Base-by-base conservation (phyloP, 2,329 filamentous ascomycete species). In the Colletotrichum sojae region DNA sequence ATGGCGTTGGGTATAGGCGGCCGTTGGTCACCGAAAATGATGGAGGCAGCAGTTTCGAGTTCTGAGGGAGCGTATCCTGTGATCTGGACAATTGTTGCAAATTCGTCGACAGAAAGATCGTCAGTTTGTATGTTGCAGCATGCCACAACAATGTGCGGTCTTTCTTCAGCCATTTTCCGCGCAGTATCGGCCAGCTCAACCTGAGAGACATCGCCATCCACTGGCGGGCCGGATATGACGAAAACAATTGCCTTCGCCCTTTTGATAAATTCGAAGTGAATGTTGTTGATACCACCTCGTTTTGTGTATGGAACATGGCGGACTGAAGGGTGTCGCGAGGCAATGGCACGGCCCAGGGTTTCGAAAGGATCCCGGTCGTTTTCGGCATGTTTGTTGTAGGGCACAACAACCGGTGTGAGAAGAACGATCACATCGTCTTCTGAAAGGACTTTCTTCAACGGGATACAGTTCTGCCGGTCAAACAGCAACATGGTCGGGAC, bases 251-350 rank as follows among this genome's bases (percentile, higher is more conserved):
- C 84, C 54, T 85, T 85, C 4, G 90, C 89, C 63, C 87, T 82
- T 65, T 84, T 85, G 61, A 93, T 85, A 73, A 92, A 92, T 59
- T 85, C 85, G 56, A 86, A 80, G 78, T 94, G 90, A 52, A 88
- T 85, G 22, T 85, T 83, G 3, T 89, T 92, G 76, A 93, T 89
- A 49, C 91, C 91, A 67, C 84, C 79, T 60, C 85, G 84, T 54
- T 89, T 86, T 5, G 89, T 88, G 74, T 93, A 95, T 6, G 92
- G 91, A 51, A 94, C 88, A 76, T 94, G 92, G 20, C 90, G 88
- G 70, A 94, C 84, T 77, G 84, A 85, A 3, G 85, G 80, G 74
- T 92, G 90, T 72, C 86, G 83, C 56, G 80, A 82, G 56, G 89
- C 87, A 56, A 95, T 78, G 52, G 89, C 86, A 71, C 86, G 85